phyloP scores from a whole-genome alignment of 345 rosid species.

The Boechera divaricarpa region DNA sequence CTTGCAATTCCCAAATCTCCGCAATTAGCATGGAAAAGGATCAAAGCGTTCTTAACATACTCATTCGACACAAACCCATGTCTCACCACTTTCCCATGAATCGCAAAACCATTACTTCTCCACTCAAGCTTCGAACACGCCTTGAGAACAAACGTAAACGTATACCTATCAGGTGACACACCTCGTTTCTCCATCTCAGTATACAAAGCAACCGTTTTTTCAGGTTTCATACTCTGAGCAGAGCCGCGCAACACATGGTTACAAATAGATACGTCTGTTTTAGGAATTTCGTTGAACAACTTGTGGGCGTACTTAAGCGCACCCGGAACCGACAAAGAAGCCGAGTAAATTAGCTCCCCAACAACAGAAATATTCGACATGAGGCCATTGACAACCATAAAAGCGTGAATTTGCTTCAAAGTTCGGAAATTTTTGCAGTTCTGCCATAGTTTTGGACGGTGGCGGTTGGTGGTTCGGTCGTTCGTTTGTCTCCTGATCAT shows the following conservation, averaged over 20 bases:
- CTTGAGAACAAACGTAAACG: constrained; percentile 71
- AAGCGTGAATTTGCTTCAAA: constrained; percentile 66
- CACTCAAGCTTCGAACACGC: constrained; percentile 66
- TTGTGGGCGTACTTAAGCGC: constrained; percentile 62
- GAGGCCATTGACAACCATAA: constrained; percentile 56
- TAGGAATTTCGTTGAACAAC: constrained; percentile 60
- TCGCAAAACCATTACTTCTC: constrained; percentile 59
- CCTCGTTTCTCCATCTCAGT: constrained; percentile 58
- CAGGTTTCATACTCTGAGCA: constrained; percentile 56
- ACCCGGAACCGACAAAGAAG: constrained; percentile 53
- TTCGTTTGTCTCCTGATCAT: constrained; percentile 61
- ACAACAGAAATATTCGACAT: constrained; percentile 51
- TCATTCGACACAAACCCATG: constrained; percentile 58
- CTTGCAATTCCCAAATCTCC: constrained; percentile 65
- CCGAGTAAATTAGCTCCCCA: constrained; percentile 60
- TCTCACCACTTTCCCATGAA: constrained; percentile 64
- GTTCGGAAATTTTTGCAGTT: constrained; percentile 55
- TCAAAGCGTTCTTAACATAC: constrained; percentile 66
- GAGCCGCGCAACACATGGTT: constrained; percentile 70
- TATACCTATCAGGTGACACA: constrained; percentile 57
- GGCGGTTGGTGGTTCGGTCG: constrained; percentile 55
- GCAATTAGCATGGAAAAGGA: constrained; percentile 68
- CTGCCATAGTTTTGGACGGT: constrained; percentile 58
- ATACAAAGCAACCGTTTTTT: constrained; percentile 50
- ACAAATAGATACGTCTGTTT: constrained; percentile 61